Percentiles rank a stretch among this genome's conserved stretches.
Evolutionary conservation across 2,329 filamentous ascomycete species (phyloP).

Genomic region (Neofusicoccum ribis): DNA sequence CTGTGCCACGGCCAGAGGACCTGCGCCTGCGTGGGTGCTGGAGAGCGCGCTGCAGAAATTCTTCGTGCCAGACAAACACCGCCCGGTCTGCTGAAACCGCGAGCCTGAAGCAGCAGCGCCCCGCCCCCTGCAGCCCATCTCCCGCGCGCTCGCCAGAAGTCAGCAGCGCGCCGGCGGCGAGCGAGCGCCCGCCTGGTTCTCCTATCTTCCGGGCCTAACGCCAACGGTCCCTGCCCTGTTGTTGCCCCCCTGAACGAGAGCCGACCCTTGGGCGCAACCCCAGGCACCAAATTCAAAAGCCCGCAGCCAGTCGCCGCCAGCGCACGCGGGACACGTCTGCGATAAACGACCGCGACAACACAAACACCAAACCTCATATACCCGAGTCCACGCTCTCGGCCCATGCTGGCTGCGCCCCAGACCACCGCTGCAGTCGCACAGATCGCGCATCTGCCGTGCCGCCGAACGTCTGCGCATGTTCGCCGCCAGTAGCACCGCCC

Average conservation of each 20-base stretch:
- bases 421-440: slow-evolving; percentile 4
- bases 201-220: slow-evolving; percentile 18
- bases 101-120: neutral
- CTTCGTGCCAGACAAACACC: slow-evolving; percentile 1
- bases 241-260: slow-evolving; percentile 4
- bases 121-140: slow-evolving; percentile 8
- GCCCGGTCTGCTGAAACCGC: neutral
- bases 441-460: slow-evolving; percentile 19
- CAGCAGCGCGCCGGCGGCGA: neutral
- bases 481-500: slow-evolving; percentile 12
- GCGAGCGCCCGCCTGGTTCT: slow-evolving; percentile 9
- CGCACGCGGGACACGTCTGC: slow-evolving; percentile 14
- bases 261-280: slow-evolving; percentile 14
- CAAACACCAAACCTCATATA: neutral
- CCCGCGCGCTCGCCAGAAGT: neutral
- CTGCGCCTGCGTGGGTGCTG: neutral
- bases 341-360: slow-evolving; percentile 8
- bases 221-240: slow-evolving; percentile 15
- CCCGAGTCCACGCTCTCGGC: slow-evolving; percentile 1
- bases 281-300: slow-evolving; percentile 17
- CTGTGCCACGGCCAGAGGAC: no score
- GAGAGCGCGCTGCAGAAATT: slow-evolving; percentile 3
- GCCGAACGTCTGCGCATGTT: slow-evolving; percentile 15
- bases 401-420: slow-evolving; percentile 8
- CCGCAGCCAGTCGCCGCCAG: slow-evolving; percentile 14